Evolutionary conservation across 2,329 filamentous ascomycete species (phyloP), one percentile per base, ranked within the genome.

Genomic region (Aspergillus unguis): DNA sequence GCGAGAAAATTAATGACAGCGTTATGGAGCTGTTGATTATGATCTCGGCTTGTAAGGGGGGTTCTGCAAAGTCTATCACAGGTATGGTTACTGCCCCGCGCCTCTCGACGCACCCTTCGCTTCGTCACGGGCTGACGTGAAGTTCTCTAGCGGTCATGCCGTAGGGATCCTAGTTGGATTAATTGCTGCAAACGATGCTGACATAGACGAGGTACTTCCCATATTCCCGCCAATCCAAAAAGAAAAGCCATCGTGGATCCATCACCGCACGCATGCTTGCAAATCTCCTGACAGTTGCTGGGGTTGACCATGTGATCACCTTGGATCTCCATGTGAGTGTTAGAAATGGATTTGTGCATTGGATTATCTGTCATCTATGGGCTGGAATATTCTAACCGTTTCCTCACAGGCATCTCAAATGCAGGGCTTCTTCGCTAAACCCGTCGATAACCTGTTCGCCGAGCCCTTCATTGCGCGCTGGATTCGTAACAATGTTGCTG

Each of bases 21-120:
- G 91, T 99, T 69, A 96, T 99, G 91, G 94, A 99, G 80, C 82
- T 99, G 69, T 83, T 99, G 69, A 97, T 99, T 74, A 95, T 99
- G 90, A 96, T 97, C 65, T 94, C 90, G 60, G 94, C 94, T 62
- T 99, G 94, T 82, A 97, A 96, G 75, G 92, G 94, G 67, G 94
- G 92, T 61, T 97, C 94, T 50, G 90, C 94, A 58, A 96, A 92
- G 78, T 95, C 94, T 66, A 88, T 97, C 69, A 97, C 92, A 64
- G 92, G 92, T 96, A 79, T 63, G 82, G 73, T 57, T 43, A 40
- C 62, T 53, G 42, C 45, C 44, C 26, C 44, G 32, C n/a, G 28
- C 45, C 44, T 17, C 27, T 53, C 50, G 41, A 29, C 17, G n/a
- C 6, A 10, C 17, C 6, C 17, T 33, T 41, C 3, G n/a, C 10